Base-by-base conservation (phyloP, 2,329 filamentous ascomycete genomes). In the Neofusicoccum cordaticola region DNA sequence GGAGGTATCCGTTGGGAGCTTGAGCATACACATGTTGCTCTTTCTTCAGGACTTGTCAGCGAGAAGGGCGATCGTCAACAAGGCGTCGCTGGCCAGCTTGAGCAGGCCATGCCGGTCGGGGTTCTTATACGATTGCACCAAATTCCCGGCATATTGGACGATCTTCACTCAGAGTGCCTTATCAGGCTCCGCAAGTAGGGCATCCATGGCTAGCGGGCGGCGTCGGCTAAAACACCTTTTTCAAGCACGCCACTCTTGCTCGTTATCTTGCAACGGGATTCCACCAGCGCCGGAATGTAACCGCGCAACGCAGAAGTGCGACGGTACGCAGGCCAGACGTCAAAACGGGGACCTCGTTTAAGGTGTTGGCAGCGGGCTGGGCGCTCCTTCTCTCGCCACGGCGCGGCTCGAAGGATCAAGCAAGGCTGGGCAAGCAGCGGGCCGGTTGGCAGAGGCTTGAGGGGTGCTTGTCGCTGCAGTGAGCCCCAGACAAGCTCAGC, bases 181-280 rank as follows among this genome's bases (percentile, higher is more conserved):
- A 39, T 37, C 31, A 15, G 17, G 42, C 17, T 11, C 8, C 17
- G 42, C 12, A 9, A 35, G 41, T 47, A 47, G 27, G 17, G 31
- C 42, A 35, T n/a, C 42, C 27, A 47, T 48, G 42, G 56, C n/a
- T 60, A 31, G 56, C 11, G 11, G 13, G 9, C 42, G 17, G 56
- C 41, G 3, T 22, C 22, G 56, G 56, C n/a, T 47, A 37, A 37
- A 35, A 13, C 22, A 12, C 13, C 42, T 34, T 37, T 34, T 47
- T 15, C 56, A 47, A 60, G 56, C 56, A 60, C 56, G 56, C 56
- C 56, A 60, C 56, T 60, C 56, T 60, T 60, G 42, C 19, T 35
- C 56, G n/a, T 60, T 60, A 60, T 60, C 56, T 60, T 47, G 56
- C 56, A 47, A 60, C 56, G 13, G 56, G n/a, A 11, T 12, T 45